Evolutionary conservation across 768 basidiomycete genomes (phyloP).

Genomic region (Xerocomellus intermedius): DNA sequence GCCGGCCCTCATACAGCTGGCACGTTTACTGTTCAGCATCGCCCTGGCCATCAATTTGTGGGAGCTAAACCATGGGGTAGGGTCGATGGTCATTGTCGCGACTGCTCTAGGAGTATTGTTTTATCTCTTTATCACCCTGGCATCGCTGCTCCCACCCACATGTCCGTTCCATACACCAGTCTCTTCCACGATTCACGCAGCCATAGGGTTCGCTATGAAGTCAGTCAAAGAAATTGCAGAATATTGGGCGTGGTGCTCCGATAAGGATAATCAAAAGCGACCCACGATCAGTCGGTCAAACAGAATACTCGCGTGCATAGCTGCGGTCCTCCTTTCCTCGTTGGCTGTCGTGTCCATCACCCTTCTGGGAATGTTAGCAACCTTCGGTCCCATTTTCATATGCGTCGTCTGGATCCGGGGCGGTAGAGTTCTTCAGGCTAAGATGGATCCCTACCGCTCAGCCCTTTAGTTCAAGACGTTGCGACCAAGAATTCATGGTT

Average conservation of each 20-base stretch:
- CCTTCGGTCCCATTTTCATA: not conserved
- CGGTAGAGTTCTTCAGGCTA: not conserved
- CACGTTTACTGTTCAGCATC: constrained; percentile 20
- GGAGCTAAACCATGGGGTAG: constrained; percentile 8
- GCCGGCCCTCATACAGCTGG: constrained; percentile 21
- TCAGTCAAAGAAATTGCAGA: not conserved
- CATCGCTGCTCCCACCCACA: constrained; percentile 8
- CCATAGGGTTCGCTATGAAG: not conserved
- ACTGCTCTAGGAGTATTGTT: constrained; percentile 13
- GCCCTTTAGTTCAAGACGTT: not conserved
- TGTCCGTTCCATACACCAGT: constrained; percentile 23
- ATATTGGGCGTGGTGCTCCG: constrained; percentile 5
- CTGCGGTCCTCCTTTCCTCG: not conserved
- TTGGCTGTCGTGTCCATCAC: not conserved
- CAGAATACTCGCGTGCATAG: not conserved
- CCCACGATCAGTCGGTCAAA: not conserved
- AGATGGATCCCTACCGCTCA: not conserved
- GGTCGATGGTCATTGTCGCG: constrained; percentile 8
- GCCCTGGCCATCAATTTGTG: constrained; percentile 16
- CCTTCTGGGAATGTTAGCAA: not conserved
- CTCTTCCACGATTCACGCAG: constrained; percentile 7
- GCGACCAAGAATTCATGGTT: not conserved
- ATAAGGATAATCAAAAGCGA: not conserved
- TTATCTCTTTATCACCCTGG: constrained; percentile 17
- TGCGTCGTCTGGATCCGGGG: not conserved